Evolutionary conservation across 768 basidiomycete species (phyloP).

Genomic region (Boletus sp.): DNA sequence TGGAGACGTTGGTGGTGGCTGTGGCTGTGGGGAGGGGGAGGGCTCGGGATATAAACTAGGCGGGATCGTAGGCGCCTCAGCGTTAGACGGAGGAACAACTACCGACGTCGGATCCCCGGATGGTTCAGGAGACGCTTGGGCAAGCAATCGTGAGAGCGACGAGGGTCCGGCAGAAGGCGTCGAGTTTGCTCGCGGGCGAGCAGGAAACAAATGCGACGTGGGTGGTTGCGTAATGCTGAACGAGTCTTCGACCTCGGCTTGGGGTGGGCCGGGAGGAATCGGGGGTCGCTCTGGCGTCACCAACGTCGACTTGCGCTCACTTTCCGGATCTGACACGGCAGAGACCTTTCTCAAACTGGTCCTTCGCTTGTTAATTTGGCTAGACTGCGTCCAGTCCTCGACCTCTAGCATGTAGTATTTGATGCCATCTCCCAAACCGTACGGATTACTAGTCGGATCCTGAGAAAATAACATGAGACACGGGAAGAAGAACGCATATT

Average conservation of each 20-base stretch:
- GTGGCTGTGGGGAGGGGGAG: conserved; percentile 33
- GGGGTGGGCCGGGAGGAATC: conserved; percentile 57
- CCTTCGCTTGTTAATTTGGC: conserved; percentile 57
- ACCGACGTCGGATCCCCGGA: conserved; percentile 34
- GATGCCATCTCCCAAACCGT: conserved; percentile 81
- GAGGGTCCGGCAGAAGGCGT: conserved; percentile 73
- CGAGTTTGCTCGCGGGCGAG: conserved; percentile 62
- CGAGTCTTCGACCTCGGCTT: conserved; percentile 71
- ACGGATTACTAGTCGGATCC: conserved; percentile 88
- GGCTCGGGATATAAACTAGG: not conserved
- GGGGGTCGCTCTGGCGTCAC: conserved; percentile 13
- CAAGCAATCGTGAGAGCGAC: conserved; percentile 74
- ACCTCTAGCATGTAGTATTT: conserved; percentile 95
- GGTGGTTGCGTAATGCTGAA: conserved; percentile 63
- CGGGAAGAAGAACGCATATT: not conserved
- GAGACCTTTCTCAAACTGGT: conserved; percentile 51
- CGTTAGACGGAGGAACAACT: conserved; percentile 27
- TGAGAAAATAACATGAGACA: conserved; percentile 29
- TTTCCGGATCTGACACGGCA: conserved; percentile 38
- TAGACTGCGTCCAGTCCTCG: conserved; percentile 87
- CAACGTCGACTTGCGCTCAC: conserved; percentile 31
- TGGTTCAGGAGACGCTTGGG: conserved; percentile 57
- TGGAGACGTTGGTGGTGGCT: conserved; percentile 30
- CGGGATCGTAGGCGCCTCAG: conserved; percentile 33
- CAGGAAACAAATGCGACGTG: conserved; percentile 66